phyloP scores from a whole-genome alignment of 371 early-diverging fungal species.

The Apophysomyces ossiformis region DNA sequence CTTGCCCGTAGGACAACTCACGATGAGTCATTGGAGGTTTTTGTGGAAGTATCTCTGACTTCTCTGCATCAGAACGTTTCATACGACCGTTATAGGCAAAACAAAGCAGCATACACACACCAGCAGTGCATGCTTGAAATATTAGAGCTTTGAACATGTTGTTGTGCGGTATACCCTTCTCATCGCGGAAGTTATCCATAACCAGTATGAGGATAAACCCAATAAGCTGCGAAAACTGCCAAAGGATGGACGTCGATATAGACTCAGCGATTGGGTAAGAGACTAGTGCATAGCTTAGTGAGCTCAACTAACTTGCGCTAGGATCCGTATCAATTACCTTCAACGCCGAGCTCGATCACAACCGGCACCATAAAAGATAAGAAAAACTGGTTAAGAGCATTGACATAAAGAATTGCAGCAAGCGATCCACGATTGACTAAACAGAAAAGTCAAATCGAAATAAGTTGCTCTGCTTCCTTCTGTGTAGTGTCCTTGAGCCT shows the following conservation, averaged over 20 bases:
- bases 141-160: conserved; percentile 40
- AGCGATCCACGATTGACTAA: conserved; percentile 44
- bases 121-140: conserved; percentile 44
- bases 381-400: conserved; percentile 41
- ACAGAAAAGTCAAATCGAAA: neutral
- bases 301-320: neutral
- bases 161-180: conserved; percentile 36
- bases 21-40: neutral
- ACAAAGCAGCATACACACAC: conserved; percentile 32
- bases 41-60: conserved; percentile 13
- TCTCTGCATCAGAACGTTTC: conserved; percentile 21
- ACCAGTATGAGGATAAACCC: conserved; percentile 39
- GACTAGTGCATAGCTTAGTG: conserved; percentile 14
- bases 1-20: neutral
- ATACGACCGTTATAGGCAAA: conserved; percentile 43
- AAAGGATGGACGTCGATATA: conserved; percentile 42
- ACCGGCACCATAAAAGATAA: conserved; percentile 47
- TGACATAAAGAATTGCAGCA: conserved; percentile 43
- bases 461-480: neutral
- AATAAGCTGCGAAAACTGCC: conserved; percentile 40
- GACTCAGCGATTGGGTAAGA: conserved; percentile 45
- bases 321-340: conserved; percentile 25
- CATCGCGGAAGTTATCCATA: conserved; percentile 45
- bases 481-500: neutral
- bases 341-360: conserved; percentile 48